Evolutionary conservation across 306 rosid genomes (phyloP).

Genomic region (Leucaena leucocephala): DNA sequence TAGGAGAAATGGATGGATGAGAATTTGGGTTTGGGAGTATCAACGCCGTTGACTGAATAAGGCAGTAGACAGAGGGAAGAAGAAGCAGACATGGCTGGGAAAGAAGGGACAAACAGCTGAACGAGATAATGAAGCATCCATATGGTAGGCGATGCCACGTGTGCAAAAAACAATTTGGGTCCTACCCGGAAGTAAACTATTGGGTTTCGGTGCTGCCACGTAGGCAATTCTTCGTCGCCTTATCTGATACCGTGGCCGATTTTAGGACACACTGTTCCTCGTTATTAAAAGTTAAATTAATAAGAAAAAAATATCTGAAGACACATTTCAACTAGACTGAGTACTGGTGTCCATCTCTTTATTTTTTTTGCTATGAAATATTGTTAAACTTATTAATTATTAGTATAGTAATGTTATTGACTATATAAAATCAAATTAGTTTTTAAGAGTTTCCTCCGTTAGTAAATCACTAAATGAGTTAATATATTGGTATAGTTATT

Average conservation of each 20-base stretch:
- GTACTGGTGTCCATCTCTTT: too few relatives aligned
- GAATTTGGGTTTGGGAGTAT: conserved; percentile 34
- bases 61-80: conserved; percentile 45
- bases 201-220: conserved; percentile 46
- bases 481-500: too few relatives aligned
- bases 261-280: too few relatives aligned
- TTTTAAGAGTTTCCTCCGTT: too few relatives aligned
- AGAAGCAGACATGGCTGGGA: conserved; percentile 66
- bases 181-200: conserved; percentile 9
- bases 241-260: conserved; percentile 33
- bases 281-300: too few relatives aligned
- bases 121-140: conserved; percentile 10
- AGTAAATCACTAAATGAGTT: too few relatives aligned
- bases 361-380: too few relatives aligned
- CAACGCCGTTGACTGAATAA: conserved; percentile 29
- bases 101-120: neutral
- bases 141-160: conserved; percentile 33
- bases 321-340: too few relatives aligned
- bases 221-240: conserved; percentile 38
- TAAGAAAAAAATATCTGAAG: too few relatives aligned
- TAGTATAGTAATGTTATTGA: too few relatives aligned
- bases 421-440: too few relatives aligned
- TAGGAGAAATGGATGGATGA: conserved; percentile 29
- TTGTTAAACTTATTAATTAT: too few relatives aligned
- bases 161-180: conserved; percentile 25